Percentiles rank a stretch among this genome's conserved stretches.
Conservation (phyloP, 148 eudicot species). For the Fagopyrum homotropicum region DNA sequence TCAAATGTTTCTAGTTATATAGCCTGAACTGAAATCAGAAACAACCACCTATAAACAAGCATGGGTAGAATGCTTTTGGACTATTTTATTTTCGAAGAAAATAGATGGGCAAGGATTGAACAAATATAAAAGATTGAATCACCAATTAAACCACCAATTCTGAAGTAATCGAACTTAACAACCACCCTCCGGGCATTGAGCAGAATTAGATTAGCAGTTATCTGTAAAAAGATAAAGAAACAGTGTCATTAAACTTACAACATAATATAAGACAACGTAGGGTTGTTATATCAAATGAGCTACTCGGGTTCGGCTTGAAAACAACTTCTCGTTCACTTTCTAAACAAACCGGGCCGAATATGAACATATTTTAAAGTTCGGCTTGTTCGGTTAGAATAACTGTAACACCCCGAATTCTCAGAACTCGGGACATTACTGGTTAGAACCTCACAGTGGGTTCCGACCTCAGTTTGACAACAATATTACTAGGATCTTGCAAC, state of each 20-base stretch:
- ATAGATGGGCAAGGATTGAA: neutral
- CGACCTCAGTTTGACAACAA: no score
- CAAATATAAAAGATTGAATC: slow-evolving; percentile 3
- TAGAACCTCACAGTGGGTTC: no score
- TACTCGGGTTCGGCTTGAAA: neutral
- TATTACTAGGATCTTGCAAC: no score
- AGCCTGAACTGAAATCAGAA: neutral
- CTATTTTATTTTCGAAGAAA: neutral
- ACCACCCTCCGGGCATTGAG: slow-evolving; percentile 74
- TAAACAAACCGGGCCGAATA: neutral
- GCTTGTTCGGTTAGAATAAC: no score
- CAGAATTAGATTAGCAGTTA: slow-evolving; percentile 82
- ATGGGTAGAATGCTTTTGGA: no score
- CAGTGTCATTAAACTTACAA: neutral
- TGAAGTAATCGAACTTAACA: slow-evolving; percentile 83
- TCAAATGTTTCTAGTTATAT: neutral
- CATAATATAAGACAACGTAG: neutral
- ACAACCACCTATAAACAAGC: neutral
- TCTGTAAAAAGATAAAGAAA: slow-evolving; percentile 27
- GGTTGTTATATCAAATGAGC: no score
- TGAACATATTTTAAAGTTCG: no score
- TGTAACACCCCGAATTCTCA: no score
- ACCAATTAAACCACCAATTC: slow-evolving; percentile 75
- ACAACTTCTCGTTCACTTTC: neutral
- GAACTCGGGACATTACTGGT: no score